These are phyloP conservation scores for Zoysia matrella DNA, from an alignment of 202 grass and related monocot genomes.

Conservation along the genomic window DNA sequence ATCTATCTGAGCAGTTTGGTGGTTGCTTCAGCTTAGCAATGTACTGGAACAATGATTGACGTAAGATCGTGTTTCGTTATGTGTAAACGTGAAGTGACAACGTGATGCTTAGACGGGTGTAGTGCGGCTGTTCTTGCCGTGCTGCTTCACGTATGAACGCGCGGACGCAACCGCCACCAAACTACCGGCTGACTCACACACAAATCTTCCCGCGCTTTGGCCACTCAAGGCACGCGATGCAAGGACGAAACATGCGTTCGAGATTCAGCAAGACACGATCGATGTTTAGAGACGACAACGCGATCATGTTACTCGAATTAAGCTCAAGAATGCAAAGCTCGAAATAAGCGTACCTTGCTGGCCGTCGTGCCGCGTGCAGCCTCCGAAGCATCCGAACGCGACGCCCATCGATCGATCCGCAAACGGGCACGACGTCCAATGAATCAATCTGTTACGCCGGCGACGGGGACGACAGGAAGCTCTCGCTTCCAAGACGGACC, in stretches of 20 bases:
- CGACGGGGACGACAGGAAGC: not conserved
- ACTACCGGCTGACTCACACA: not conserved
- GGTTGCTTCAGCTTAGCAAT: too few species aligned
- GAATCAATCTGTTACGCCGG: too few species aligned
- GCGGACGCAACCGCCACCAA: slow-evolving; percentile 37
- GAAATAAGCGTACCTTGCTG: slow-evolving; percentile 6
- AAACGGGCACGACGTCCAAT: not conserved
- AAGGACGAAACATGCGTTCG: too few species aligned
- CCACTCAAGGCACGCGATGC: too few species aligned
- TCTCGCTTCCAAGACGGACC: too few species aligned
- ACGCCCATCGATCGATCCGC: slow-evolving; percentile 30
- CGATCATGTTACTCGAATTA: too few species aligned
- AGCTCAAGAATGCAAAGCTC: not conserved
- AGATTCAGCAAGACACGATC: too few species aligned
- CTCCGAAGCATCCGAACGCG: slow-evolving; percentile 43
- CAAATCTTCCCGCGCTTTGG: too few species aligned
- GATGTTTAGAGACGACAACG: too few species aligned
- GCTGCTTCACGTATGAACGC: slow-evolving; percentile 37
- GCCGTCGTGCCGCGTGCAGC: not conserved
- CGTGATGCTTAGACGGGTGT: not conserved
- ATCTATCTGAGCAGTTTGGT: too few species aligned
- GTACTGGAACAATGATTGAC: not conserved
- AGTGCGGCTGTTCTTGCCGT: slow-evolving; percentile 28
- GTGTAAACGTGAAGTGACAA: slow-evolving; percentile 44
- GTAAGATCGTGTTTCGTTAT: not conserved